Conservation (phyloP, 768 basidiomycete genomes). For the Termitomyces sp. region DNA sequence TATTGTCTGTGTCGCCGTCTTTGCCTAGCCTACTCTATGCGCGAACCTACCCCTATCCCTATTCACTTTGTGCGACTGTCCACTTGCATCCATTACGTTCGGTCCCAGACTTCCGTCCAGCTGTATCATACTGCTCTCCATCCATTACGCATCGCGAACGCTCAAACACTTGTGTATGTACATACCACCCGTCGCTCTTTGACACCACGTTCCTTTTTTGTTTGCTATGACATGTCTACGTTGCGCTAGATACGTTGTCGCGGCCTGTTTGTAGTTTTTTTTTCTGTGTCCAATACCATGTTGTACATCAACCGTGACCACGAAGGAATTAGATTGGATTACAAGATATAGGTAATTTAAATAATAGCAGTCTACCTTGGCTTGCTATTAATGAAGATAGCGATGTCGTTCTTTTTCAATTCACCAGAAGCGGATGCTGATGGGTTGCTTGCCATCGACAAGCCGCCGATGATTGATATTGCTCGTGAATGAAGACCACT, state of each 20-base stretch:
- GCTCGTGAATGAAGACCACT: conserved; percentile 38
- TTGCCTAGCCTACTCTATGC: conserved; percentile 25
- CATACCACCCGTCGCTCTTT: conserved; percentile 6
- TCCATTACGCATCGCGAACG: background rate
- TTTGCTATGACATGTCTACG: conserved; percentile 12
- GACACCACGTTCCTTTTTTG: conserved; percentile 7
- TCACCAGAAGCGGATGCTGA: conserved; percentile 30
- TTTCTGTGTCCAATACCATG: conserved; percentile 1
- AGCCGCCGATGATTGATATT: conserved; percentile 34
- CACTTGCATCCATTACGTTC: background rate
- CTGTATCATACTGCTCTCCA: conserved; percentile 4
- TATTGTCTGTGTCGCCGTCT: conserved; percentile 69
- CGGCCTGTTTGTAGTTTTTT: conserved; percentile 3
- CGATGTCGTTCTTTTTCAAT: background rate
- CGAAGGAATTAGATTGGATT: background rate
- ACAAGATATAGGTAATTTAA: too few species aligned
- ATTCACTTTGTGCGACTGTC: background rate
- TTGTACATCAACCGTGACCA: conserved; percentile 1
- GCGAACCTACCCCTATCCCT: background rate
- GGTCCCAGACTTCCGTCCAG: background rate
- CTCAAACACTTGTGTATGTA: background rate
- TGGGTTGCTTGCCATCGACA: conserved; percentile 27
- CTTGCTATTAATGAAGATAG: background rate
- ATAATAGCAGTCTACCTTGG: too few species aligned
- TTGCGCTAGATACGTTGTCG: conserved; percentile 11